phyloP scores from a whole-genome alignment of 306 rosid genomes.

The Gastrolobium bilobum region DNA sequence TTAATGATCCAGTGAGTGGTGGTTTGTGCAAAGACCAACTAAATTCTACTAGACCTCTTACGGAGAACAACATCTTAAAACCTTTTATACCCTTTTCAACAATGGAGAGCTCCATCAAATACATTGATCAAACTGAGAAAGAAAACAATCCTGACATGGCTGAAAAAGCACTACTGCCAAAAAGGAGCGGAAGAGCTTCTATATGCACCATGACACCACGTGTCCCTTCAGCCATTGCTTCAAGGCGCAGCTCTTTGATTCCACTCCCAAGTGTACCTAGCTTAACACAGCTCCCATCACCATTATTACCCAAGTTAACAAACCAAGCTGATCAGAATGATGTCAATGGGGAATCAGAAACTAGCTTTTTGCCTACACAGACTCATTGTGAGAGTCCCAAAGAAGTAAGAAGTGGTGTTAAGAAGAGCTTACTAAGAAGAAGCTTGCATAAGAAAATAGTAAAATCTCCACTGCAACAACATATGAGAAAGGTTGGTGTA shows the following conservation, averaged over 20 bases:
- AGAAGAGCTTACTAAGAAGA: conserved; percentile 75
- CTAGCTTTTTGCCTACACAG: conserved; percentile 60
- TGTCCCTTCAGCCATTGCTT: conserved; percentile 58
- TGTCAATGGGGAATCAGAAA: conserved; percentile 58
- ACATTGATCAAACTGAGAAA: conserved; percentile 74
- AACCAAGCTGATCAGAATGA: conserved; percentile 63
- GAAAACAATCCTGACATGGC: conserved; percentile 85
- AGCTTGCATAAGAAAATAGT: conserved; percentile 72
- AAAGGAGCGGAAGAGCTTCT: conserved; percentile 80
- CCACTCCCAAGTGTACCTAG: conserved; percentile 74
- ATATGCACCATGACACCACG: conserved; percentile 70
- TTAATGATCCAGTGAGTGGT: conserved; percentile 53
- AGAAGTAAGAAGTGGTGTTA: conserved; percentile 65
- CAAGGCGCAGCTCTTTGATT: conserved; percentile 89
- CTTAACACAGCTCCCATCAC: conserved; percentile 60
- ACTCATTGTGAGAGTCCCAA: conserved; percentile 76
- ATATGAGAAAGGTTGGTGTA: conserved; percentile 78
- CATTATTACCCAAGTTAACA: conserved; percentile 57
- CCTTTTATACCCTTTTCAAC: conserved; percentile 61
- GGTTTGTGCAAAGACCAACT: conserved; percentile 63
- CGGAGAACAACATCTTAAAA: conserved; percentile 67
- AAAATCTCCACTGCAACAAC: conserved; percentile 79
- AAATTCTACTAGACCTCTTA: conserved; percentile 62
- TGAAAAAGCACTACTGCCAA: conserved; percentile 63
- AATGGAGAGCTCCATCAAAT: conserved; percentile 64